Evolutionary conservation across 179 eudicot genomes (phyloP).

Genomic region (Corrigiola litoralis): DNA sequence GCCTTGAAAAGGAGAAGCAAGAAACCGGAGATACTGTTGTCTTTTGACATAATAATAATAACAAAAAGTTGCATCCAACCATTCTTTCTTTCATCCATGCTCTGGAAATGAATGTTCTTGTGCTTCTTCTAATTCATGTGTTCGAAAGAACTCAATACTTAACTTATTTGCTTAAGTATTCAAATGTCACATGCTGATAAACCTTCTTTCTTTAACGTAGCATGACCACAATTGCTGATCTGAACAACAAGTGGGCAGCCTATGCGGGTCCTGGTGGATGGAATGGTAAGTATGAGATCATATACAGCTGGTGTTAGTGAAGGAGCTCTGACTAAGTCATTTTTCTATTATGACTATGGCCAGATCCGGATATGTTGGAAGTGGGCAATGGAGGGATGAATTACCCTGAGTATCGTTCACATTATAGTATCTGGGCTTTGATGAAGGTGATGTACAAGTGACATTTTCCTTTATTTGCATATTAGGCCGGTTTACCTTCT

Average conservation of each 20-base stretch:
- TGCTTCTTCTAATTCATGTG: not conserved
- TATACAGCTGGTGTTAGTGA: not conserved
- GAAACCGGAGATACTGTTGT: no score
- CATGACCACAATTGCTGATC: slow-evolving; percentile 88
- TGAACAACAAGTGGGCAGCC: slow-evolving; percentile 94
- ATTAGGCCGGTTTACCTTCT: no score
- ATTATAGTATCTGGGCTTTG: slow-evolving; percentile 99
- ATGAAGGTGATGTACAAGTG: slow-evolving; percentile 58
- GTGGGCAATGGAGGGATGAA: slow-evolving; percentile 99
- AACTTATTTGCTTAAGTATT: not conserved
- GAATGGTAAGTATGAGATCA: slow-evolving; percentile 63
- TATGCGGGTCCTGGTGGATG: slow-evolving; percentile 99
- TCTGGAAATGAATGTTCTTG: no score
- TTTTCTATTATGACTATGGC: slow-evolving; percentile 11
- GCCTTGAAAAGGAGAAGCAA: no score
- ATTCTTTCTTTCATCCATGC: no score
- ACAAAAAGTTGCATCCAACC: no score
- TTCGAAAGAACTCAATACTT: not conserved
- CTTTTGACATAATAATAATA: no score
- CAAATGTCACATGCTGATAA: slow-evolving; percentile 1
- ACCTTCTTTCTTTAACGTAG: slow-evolving; percentile 33
- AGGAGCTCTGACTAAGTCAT: slow-evolving; percentile 12
- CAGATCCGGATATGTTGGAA: slow-evolving; percentile 99
- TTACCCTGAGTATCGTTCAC: slow-evolving; percentile 77
- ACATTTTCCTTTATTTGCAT: not conserved